These are phyloP conservation scores for Saccharum hybrid DNA, from an alignment of 202 grass and related monocot genomes.

Conservation along the genomic window DNA sequence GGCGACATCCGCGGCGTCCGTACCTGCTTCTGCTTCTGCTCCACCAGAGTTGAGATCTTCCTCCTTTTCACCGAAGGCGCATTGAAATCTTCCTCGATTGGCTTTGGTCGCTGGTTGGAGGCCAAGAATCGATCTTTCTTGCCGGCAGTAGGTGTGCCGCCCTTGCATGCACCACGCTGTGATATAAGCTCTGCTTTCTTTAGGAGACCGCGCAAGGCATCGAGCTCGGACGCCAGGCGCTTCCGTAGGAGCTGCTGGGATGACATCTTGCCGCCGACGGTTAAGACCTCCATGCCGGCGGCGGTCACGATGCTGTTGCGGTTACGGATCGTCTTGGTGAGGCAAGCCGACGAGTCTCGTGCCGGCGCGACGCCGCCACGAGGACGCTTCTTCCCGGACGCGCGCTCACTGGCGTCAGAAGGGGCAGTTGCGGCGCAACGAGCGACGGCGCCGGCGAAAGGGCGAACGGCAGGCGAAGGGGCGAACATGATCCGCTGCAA, in stretches of 20 bases:
- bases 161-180: neutral
- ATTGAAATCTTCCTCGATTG: neutral
- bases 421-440: neutral
- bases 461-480: neutral
- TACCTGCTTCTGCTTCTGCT: neutral
- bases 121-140: neutral
- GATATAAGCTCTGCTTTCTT: conserved; percentile 7
- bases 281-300: neutral
- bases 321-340: neutral
- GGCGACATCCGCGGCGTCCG: neutral
- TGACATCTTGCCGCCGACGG: neutral
- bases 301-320: neutral
- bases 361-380: neutral
- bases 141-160: neutral
- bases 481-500: neutral
- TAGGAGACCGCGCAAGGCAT: neutral
- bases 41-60: neutral
- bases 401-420: neutral
- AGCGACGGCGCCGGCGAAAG: neutral
- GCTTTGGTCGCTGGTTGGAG: neutral
- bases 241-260: neutral
- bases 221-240: conserved; percentile 42
- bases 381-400: neutral
- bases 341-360: neutral
- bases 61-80: neutral